These are phyloP conservation scores for Trifolium dubium DNA, from an alignment of 306 rosid species.

Conservation along the genomic window DNA sequence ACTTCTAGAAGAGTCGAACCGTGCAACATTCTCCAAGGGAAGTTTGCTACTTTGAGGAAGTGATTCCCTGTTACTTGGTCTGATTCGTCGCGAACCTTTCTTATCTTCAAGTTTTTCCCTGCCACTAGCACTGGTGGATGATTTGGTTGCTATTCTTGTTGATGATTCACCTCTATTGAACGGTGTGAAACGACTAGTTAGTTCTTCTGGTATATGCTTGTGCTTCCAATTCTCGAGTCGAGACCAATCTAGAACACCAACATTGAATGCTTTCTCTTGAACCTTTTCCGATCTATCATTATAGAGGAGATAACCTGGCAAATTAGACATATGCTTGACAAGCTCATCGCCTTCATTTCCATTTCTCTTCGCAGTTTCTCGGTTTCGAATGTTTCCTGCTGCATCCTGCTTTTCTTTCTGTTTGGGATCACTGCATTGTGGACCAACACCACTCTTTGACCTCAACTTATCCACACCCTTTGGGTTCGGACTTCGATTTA, in stretches of 20 bases:
- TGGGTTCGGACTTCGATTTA: slow-evolving; percentile 40
- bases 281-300: slow-evolving; percentile 57
- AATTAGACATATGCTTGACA: slow-evolving; percentile 87
- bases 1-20: slow-evolving; percentile 47
- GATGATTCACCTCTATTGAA: slow-evolving; percentile 46
- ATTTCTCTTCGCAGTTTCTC: slow-evolving; percentile 45
- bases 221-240: slow-evolving; percentile 83
- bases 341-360: slow-evolving; percentile 69
- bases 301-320: slow-evolving; percentile 78
- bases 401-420: slow-evolving; percentile 44
- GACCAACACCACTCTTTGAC: slow-evolving; percentile 52
- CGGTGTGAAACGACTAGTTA: slow-evolving; percentile 45
- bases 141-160: slow-evolving; percentile 46
- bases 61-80: slow-evolving; percentile 47
- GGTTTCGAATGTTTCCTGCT: slow-evolving; percentile 33
- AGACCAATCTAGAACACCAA: slow-evolving; percentile 92
- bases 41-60: slow-evolving; percentile 46
- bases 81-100: slow-evolving; percentile 43
- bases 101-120: slow-evolving; percentile 44
- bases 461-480: slow-evolving; percentile 51
- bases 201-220: slow-evolving; percentile 45
- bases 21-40: slow-evolving; percentile 43
- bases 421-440: slow-evolving; percentile 44
- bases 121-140: slow-evolving; percentile 41
- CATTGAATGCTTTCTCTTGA: slow-evolving; percentile 75